phyloP scores from a whole-genome alignment of 345 rosid species.

The Euclidium syriacum region DNA sequence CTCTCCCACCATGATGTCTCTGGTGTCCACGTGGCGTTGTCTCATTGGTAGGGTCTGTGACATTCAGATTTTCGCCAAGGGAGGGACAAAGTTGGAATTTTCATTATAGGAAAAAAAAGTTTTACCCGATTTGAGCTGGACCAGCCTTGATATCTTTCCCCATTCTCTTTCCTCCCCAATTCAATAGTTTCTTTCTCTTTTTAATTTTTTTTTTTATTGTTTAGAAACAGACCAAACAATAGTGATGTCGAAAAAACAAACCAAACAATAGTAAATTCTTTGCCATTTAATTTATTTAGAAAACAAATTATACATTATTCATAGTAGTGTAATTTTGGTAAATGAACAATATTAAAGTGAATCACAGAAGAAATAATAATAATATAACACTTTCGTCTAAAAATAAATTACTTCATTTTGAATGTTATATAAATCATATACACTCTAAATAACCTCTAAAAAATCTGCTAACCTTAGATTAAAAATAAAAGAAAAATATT shows the following conservation, averaged over 20 bases:
- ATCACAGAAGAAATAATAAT: too few relatives aligned
- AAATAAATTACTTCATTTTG: too few relatives aligned
- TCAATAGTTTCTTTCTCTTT: slow-evolving; percentile 8
- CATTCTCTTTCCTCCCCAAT: slow-evolving; percentile 20
- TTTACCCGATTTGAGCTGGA: slow-evolving; percentile 45
- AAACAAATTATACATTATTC: not conserved
- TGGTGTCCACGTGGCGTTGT: slow-evolving; percentile 23
- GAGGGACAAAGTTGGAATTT: slow-evolving; percentile 22
- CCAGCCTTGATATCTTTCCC: slow-evolving; percentile 28
- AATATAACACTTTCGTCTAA: too few relatives aligned
- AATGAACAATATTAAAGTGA: not conserved
- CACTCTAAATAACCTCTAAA: too few relatives aligned
- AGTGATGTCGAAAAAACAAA: not conserved
- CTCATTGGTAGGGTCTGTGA: slow-evolving; percentile 24
- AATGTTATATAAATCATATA: too few relatives aligned
- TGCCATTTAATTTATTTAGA: not conserved
- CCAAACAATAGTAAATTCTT: not conserved
- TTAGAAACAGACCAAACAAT: slow-evolving; percentile 12
- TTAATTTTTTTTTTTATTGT: not conserved
- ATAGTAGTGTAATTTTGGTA: not conserved
- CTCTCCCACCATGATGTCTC: slow-evolving; percentile 29
- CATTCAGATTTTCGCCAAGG: slow-evolving; percentile 9
- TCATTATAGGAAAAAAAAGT: too few relatives aligned
- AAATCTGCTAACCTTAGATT: too few relatives aligned
- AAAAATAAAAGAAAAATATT: too few relatives aligned